Evolutionary conservation across 2,329 filamentous ascomycete species (phyloP).

Genomic region (Alternaria triticimaculans): DNA sequence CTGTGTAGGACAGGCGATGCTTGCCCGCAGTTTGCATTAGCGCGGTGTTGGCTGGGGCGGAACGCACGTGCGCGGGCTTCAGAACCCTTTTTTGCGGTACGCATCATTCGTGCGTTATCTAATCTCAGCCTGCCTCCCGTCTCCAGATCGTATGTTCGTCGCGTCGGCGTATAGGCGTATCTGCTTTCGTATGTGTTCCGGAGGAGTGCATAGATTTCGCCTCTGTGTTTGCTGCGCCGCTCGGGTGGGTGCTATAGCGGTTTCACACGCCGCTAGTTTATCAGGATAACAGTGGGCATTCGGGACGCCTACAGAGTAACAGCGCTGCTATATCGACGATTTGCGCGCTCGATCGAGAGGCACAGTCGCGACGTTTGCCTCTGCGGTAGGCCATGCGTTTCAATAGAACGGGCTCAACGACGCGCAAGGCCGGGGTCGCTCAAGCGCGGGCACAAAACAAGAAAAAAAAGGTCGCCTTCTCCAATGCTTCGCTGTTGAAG

Average conservation of each 20-base stretch:
- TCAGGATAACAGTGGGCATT: background rate
- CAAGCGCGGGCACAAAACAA: slow-evolving; percentile 1
- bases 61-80: slow-evolving; percentile 10
- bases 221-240: slow-evolving; percentile 3
- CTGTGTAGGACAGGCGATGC: slow-evolving; percentile 5
- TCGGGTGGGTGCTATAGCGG: background rate
- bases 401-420: background rate
- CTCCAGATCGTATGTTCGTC: slow-evolving; percentile 2
- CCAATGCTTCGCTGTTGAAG: slow-evolving; percentile 5
- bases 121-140: background rate
- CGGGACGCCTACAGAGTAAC: background rate
- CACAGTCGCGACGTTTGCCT: background rate
- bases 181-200: background rate
- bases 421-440: background rate
- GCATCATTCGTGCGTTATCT: slow-evolving; percentile 18
- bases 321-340: background rate
- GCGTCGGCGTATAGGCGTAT: background rate
- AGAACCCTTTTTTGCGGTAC: slow-evolving; percentile 3
- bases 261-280: slow-evolving; percentile 5
- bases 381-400: background rate
- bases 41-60: slow-evolving; percentile 4
- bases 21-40: slow-evolving; percentile 18
- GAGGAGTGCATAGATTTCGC: background rate
- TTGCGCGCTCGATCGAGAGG: background rate
- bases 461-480: slow-evolving; percentile 5